phyloP scores from a whole-genome alignment of 2,329 filamentous ascomycete genomes.

The Diaporthe ampelina region DNA sequence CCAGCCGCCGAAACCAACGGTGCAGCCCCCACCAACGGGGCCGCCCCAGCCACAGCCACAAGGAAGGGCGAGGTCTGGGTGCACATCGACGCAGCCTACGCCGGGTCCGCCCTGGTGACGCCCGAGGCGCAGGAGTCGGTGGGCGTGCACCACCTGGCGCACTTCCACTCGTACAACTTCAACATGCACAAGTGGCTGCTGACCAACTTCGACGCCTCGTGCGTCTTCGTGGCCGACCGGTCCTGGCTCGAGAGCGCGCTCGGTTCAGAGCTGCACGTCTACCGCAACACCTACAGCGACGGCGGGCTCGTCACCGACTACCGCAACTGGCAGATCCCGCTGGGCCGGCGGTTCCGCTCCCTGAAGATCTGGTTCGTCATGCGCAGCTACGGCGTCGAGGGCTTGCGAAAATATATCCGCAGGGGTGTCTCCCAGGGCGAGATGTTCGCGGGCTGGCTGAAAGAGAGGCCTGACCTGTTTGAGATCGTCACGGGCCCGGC shows the following conservation, averaged over 20 bases:
- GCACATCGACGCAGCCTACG: constrained; percentile 94
- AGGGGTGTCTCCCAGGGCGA: constrained; percentile 79
- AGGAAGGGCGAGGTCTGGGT: constrained; percentile 78
- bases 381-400: constrained; percentile 79
- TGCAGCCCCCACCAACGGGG: background rate
- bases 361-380: constrained; percentile 97
- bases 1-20: constrained; percentile 36
- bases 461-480: constrained; percentile 77
- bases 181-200: constrained; percentile 99
- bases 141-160: constrained; percentile 68
- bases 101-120: constrained; percentile 85
- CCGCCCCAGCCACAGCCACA: constrained; percentile 29
- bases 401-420: constrained; percentile 80
- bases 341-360: constrained; percentile 88
- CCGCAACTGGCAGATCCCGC: constrained; percentile 96
- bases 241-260: constrained; percentile 84
- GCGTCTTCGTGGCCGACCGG: constrained; percentile 83
- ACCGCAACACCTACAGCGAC: constrained; percentile 82
- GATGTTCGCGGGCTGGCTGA: constrained; percentile 74
- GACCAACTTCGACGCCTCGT: constrained; percentile 90
- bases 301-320: constrained; percentile 92
- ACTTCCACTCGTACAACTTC: constrained; percentile 91
- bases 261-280: constrained; percentile 74
- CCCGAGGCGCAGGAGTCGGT: constrained; percentile 76
- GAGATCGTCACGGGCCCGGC: constrained; percentile 79